Conservation (phyloP, 192 early-diverging fungal genomes). For the Pecoramyces ruminantium region DNA sequence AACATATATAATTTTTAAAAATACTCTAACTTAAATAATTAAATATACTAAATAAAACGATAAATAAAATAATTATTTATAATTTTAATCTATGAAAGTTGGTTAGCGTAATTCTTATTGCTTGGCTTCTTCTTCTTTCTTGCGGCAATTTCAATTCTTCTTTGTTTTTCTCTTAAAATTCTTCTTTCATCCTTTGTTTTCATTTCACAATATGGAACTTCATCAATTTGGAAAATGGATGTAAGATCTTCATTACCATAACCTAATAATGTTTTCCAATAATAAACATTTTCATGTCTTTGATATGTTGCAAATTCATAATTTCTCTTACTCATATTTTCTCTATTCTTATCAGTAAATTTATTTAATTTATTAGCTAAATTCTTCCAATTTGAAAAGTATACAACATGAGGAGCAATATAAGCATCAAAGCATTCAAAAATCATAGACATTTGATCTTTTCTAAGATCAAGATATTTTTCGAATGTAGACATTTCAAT, state of each 20-base stretch:
- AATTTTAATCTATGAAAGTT: not conserved
- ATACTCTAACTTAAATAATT: too few species aligned
- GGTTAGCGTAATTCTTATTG: not conserved
- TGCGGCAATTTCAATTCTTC: not conserved
- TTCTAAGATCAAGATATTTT: not conserved
- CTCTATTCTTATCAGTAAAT: not conserved
- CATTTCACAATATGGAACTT: not conserved
- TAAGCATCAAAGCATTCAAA: not conserved
- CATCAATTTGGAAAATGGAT: not conserved
- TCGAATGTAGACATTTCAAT: not conserved
- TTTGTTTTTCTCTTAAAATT: not conserved
- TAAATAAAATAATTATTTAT: too few species aligned
- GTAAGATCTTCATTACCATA: not conserved
- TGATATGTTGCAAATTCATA: not conserved
- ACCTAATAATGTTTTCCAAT: not conserved
- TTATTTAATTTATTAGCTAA: not conserved
- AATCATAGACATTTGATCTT: not conserved
- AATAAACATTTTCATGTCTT: not conserved
- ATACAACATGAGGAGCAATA: not conserved
- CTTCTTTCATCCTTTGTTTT: not conserved
- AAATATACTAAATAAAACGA: too few species aligned
- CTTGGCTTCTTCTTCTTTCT: not conserved
- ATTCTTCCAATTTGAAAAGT: not conserved
- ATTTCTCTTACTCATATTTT: not conserved
- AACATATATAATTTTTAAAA: too few species aligned